Evolutionary conservation across 345 rosid genomes (phyloP), one percentile per base, ranked within the genome.

Genomic region (Bruguiera gymnorhiza): DNA sequence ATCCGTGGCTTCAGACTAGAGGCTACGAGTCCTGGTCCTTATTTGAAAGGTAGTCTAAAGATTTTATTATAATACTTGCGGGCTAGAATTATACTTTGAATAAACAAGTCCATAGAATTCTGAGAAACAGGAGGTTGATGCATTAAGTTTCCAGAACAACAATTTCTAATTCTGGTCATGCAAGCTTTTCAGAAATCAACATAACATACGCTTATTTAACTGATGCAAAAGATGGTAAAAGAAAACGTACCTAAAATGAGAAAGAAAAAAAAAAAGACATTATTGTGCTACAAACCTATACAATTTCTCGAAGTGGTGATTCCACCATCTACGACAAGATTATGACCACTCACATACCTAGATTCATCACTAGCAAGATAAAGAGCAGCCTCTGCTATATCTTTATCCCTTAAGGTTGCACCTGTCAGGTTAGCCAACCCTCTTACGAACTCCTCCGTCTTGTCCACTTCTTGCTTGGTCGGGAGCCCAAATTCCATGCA

Each of bases 311-410:
- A 82, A 16, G 88, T 79, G 18, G 97, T 91, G 32, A 89, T 51
- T 18, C 96, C 98, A 63, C 98, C 96, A 65, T 92, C 98, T 16
- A 92, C 94, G 5, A 88, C 96, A 68, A 92, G 89, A 71, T 92
- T 92, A 73, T 89, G 90, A 21, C 98, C 96, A 52, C 92, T 92
- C 0, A 92, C 89, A 64, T 92, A 89, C 76, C 69, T 87, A 16
- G 98, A 92, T 75, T 92, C 98, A 76, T 92, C 98, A 66, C 92
- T 82, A 0, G 88, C 92, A 60, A 92, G 85, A 68, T 83, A 92
- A 1, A 92, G 80, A 46, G 92, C 96, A 1, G 98, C 96, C 73
- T 92, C 89, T 0, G 98, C 98, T 43, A 92, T 76, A 68, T 92
- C 98, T 53, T 62, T 88, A 6, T 86, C 81, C 80, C 82, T 84